A percentile compares a stretch with the other conserved stretches of the same genome.
phyloP scores from a whole-genome alignment of 768 basidiomycete species.

The Podaxis sp. region DNA sequence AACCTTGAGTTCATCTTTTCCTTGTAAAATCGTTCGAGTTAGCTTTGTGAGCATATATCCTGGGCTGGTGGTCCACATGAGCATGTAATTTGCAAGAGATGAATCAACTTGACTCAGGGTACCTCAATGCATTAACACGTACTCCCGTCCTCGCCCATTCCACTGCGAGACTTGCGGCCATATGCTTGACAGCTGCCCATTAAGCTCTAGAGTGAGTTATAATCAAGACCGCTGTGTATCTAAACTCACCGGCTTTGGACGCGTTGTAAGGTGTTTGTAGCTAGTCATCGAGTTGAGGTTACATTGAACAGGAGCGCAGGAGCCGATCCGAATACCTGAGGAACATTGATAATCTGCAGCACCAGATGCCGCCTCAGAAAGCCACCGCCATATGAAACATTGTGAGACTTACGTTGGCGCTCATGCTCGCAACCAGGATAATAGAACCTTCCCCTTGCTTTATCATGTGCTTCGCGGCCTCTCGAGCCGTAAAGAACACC shows the following conservation, averaged over 20 bases:
- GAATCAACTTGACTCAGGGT: neutral
- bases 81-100: neutral
- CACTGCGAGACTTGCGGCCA: constrained; percentile 89
- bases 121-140: constrained; percentile 83
- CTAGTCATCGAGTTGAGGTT: constrained; percentile 29
- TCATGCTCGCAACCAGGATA: constrained; percentile 88
- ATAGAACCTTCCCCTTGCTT: constrained; percentile 76
- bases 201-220: neutral
- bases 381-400: neutral
- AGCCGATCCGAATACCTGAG: constrained; percentile 54
- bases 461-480: constrained; percentile 92
- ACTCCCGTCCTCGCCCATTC: constrained; percentile 94
- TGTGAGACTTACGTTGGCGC: constrained; percentile 59
- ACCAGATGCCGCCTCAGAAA: neutral
- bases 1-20: constrained; percentile 75
- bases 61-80: constrained; percentile 46
- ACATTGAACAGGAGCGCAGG: neutral
- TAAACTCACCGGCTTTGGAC: constrained; percentile 76
- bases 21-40: constrained; percentile 77
- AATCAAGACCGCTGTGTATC: neutral
- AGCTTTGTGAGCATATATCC: constrained; percentile 95
- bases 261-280: constrained; percentile 95
- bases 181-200: constrained; percentile 79
- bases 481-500: constrained; percentile 92
- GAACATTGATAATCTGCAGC: constrained; percentile 78